Evolutionary conservation across 176 grass and related monocot genomes (phyloP), one percentile per base, ranked within the genome.

Genomic region (Zoysia japonica): DNA sequence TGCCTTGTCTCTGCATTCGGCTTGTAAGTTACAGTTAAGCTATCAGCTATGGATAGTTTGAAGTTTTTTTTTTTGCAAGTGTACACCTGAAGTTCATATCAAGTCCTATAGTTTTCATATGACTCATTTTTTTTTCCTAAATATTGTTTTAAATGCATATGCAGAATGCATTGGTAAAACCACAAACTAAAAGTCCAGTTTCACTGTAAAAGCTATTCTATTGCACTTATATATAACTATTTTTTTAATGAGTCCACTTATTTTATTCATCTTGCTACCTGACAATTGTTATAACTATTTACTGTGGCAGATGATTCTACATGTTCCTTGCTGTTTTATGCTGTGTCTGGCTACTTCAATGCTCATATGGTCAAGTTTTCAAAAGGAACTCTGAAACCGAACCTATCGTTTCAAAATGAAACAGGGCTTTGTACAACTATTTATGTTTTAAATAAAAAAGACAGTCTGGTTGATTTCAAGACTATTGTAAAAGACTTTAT

Each of bases 291-390:
- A 80, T 82, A 89, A 71, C 81, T 89, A 80, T 87, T 89, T 87
- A 88, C 77, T 91, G 72, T 94, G 92, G 86, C 80, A 79, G 89
- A 89, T 93, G 92, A 91, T 89, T 91, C 86, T 85, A 73, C 89
- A 15, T 85, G 78, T 94, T 88, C 89, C 81, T 87, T 11, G 3
- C 67, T 84, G 53, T 88, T 90, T 93, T 92, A 76, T 79, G 74
- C 79, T 85, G 70, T 85, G 69, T 83, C 68, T 80, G 76, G 48
- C 86, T 86, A 73, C 60, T 85, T 85, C 72, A 49, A 48, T 81
- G 77, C 72, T 83, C 52, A 65, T 86, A 53, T 71, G 59, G 65
- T 88, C 57, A 75, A 86, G 82, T 74, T 90, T 93, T 90, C 72
- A 44, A 46, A 47, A 67, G 49, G 71, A 74, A 67, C 80, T 71